A percentile compares a stretch with the other conserved stretches of the same genome.
These are phyloP conservation scores for Erysimum pusillum DNA, from an alignment of 441 rosid species.

Conservation along the genomic window DNA sequence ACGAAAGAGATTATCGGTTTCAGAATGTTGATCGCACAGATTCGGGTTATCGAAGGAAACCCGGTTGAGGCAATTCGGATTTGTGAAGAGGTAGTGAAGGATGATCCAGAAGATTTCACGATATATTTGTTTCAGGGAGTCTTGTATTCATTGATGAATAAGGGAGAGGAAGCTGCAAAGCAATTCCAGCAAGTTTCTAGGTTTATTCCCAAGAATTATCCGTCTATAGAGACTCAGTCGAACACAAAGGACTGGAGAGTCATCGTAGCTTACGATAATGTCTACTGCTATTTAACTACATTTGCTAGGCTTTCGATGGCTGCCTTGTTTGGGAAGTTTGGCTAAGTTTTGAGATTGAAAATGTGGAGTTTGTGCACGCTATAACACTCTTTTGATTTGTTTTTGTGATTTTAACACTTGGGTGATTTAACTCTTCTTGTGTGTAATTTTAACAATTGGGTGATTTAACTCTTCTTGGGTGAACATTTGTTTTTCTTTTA, in stretches of 20 bases:
- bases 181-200: constrained; percentile 53
- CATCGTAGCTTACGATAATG: constrained; percentile 1
- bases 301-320: constrained; percentile 1
- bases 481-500: too few species aligned
- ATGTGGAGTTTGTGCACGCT: neutral
- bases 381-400: neutral
- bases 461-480: too few species aligned
- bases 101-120: constrained; percentile 81
- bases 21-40: constrained; percentile 70
- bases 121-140: constrained; percentile 76
- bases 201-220: constrained; percentile 66
- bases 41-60: constrained; percentile 67
- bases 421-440: too few species aligned
- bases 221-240: constrained; percentile 48
- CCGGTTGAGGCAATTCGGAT: constrained; percentile 67
- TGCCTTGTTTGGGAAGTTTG: neutral
- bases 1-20: constrained; percentile 64
- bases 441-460: too few species aligned
- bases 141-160: constrained; percentile 65
- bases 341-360: neutral
- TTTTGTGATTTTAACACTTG: neutral
- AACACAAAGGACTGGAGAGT: neutral
- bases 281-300: neutral
- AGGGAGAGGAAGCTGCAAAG: constrained; percentile 72
- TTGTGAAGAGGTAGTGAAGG: constrained; percentile 69